Evolutionary conservation across 768 basidiomycete genomes (phyloP).

Genomic region (Serendipita sp.): DNA sequence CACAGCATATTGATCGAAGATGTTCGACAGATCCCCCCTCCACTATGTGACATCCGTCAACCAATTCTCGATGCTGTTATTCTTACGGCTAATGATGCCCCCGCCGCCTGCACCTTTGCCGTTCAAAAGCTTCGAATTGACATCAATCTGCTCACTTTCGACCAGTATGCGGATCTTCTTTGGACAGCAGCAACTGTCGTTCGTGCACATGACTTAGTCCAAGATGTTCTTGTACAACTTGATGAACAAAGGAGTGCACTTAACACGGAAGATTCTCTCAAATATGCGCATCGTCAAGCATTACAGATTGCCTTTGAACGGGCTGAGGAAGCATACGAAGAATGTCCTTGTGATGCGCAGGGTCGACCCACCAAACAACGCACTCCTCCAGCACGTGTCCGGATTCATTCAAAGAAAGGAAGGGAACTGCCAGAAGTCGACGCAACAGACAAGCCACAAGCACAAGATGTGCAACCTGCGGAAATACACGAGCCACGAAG

Average conservation of each 20-base stretch:
- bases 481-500: background rate
- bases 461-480: background rate
- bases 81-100: slow-evolving; percentile 36
- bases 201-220: slow-evolving; percentile 34
- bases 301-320: slow-evolving; percentile 45
- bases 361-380: slow-evolving; percentile 35
- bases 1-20: slow-evolving; percentile 33
- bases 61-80: slow-evolving; percentile 33
- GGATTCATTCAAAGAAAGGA: slow-evolving; percentile 19
- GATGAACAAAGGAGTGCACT: slow-evolving; percentile 28
- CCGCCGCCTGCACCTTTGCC: slow-evolving; percentile 41
- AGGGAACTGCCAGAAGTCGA: slow-evolving; percentile 9
- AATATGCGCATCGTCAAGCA: slow-evolving; percentile 40
- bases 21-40: slow-evolving; percentile 16
- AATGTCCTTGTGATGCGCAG: slow-evolving; percentile 50
- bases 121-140: slow-evolving; percentile 36
- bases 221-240: slow-evolving; percentile 45
- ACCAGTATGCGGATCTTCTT: slow-evolving; percentile 36
- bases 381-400: slow-evolving; percentile 28
- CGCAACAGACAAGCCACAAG: background rate
- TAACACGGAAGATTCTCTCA: slow-evolving; percentile 15
- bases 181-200: slow-evolving; percentile 36
- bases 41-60: slow-evolving; percentile 14
- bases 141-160: slow-evolving; percentile 26
- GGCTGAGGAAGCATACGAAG: slow-evolving; percentile 49